Evolutionary conservation across 768 basidiomycete species (phyloP).

Genomic region (Boletellus emodensis): DNA sequence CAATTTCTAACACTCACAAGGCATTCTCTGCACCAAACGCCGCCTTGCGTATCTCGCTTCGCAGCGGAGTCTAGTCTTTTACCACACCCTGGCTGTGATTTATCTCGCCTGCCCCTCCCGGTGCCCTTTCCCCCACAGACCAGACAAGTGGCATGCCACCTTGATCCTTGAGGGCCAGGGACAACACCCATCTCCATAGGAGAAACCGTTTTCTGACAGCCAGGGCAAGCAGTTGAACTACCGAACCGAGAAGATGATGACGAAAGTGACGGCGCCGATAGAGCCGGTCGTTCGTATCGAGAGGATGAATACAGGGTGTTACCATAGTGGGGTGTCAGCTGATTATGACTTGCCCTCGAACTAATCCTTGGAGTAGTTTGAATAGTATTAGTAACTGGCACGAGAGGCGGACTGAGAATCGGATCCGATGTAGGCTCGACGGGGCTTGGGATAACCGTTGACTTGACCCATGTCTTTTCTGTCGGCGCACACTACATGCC

Average conservation of each 20-base stretch:
- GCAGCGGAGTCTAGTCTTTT: slow-evolving; percentile 83
- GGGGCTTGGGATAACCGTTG: slow-evolving; percentile 3
- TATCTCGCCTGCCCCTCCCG: slow-evolving; percentile 43
- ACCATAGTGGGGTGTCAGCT: slow-evolving; percentile 1
- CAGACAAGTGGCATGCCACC: slow-evolving; percentile 76
- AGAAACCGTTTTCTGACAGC: slow-evolving; percentile 68
- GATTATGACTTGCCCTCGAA: slow-evolving; percentile 7
- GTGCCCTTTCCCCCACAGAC: slow-evolving; percentile 71
- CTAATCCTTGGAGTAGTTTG: slow-evolving; percentile 6
- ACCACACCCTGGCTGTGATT: slow-evolving; percentile 70
- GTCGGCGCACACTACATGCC: slow-evolving; percentile 40
- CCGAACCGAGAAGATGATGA: slow-evolving; percentile 31
- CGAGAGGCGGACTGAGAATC: slow-evolving; percentile 16
- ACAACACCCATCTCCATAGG: slow-evolving; percentile 85
- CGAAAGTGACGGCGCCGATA: slow-evolving; percentile 14
- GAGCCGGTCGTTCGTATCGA: slow-evolving; percentile 26
- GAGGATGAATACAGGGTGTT: slow-evolving; percentile 26
- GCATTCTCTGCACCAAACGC: slow-evolving; percentile 84
- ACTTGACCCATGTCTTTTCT: slow-evolving; percentile 26
- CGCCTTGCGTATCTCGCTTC: slow-evolving; percentile 62
- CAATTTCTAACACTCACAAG: slow-evolving; percentile 44
- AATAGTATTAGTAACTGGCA: slow-evolving; percentile 17
- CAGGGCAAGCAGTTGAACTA: slow-evolving; percentile 58
- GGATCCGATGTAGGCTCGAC: slow-evolving; percentile 13
- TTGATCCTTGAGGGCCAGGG: slow-evolving; percentile 75